These are phyloP conservation scores for Diatrype stigma DNA, from an alignment of 2,329 filamentous ascomycete species.

Conservation along the genomic window DNA sequence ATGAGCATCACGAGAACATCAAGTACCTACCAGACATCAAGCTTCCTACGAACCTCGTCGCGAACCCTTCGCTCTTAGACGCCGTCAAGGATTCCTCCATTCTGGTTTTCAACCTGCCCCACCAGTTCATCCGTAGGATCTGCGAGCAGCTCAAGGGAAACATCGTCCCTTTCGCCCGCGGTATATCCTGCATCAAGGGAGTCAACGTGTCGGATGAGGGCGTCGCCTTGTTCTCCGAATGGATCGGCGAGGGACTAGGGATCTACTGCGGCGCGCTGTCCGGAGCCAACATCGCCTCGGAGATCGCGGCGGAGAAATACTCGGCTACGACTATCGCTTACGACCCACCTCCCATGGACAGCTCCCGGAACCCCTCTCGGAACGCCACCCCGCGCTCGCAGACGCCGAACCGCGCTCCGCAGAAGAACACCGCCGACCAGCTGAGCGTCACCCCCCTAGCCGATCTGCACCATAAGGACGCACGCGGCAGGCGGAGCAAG, in stretches of 20 bases:
- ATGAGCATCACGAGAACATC: constrained; percentile 88
- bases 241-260: constrained; percentile 82
- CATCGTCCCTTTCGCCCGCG: constrained; percentile 86
- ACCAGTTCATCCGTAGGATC: constrained; percentile 89
- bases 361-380: constrained; percentile 67
- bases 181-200: constrained; percentile 97
- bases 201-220: constrained; percentile 86
- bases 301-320: constrained; percentile 94
- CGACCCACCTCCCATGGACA: constrained; percentile 82
- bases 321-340: constrained; percentile 97
- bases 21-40: constrained; percentile 92
- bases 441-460: constrained; percentile 48
- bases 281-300: constrained; percentile 92
- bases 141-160: constrained; percentile 82
- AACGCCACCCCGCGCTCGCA: constrained; percentile 40
- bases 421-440: constrained; percentile 43
- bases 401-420: constrained; percentile 45
- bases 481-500: constrained; percentile 62
- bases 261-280: constrained; percentile 97
- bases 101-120: constrained; percentile 92
- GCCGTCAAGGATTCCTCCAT: constrained; percentile 82
- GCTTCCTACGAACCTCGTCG: constrained; percentile 77
- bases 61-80: constrained; percentile 75
- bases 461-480: constrained; percentile 63
- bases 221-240: constrained; percentile 88